Conservation (phyloP, 148 eudicot species). For the Amaranthus hypochondriacus region DNA sequence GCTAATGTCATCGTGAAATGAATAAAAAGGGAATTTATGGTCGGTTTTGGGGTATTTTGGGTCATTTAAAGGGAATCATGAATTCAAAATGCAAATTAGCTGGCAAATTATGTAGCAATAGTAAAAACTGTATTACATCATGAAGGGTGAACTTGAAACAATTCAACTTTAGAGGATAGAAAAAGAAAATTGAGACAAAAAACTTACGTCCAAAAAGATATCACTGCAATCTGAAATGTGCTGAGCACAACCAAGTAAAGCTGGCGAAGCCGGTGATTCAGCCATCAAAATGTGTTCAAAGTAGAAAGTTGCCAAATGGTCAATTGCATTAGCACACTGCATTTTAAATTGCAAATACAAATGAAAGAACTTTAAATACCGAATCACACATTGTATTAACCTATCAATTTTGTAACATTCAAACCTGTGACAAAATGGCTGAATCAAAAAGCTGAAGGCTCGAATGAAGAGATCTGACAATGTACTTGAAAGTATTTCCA, state of each 20-base stretch:
- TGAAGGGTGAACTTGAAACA: not conserved
- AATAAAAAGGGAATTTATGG: no score
- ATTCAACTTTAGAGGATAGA: not conserved
- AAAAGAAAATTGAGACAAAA: not conserved
- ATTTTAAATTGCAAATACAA: not conserved
- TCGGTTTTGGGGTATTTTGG: no score
- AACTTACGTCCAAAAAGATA: conserved; percentile 71
- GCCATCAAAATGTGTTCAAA: conserved; percentile 67
- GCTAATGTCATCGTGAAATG: no score
- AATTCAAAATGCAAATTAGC: no score
- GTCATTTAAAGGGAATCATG: no score
- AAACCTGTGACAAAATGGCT: conserved; percentile 64
- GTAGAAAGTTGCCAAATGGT: conserved; percentile 81
- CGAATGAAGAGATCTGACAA: conserved; percentile 71
- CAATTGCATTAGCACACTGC: conserved; percentile 84
- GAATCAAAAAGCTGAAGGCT: conserved; percentile 72
- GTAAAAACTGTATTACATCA: no score
- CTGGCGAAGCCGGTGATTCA: conserved; percentile 68
- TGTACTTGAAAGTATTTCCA: conserved; percentile 56
- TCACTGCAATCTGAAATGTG: conserved; percentile 60
- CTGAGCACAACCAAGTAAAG: conserved; percentile 56
- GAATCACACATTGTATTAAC: not conserved
- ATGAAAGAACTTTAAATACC: not conserved
- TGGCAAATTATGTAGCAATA: no score
- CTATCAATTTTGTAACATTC: not conserved